phyloP scores from a whole-genome alignment of 2,329 filamentous ascomycete genomes.

The Trichothecium sympodiale region DNA sequence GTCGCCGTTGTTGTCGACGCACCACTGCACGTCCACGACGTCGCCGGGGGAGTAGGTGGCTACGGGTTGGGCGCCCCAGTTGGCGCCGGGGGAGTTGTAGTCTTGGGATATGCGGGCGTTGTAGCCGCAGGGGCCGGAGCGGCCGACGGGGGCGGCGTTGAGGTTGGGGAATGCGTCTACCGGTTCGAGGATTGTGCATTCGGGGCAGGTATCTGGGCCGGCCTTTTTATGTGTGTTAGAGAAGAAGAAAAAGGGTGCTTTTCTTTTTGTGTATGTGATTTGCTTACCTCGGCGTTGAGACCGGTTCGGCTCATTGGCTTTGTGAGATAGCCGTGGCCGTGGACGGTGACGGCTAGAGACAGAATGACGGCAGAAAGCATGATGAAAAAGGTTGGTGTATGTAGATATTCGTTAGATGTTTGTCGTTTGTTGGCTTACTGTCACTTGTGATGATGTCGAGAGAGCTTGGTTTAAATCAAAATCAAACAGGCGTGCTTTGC shows the following conservation, averaged over 20 bases:
- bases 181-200: constrained; percentile 43
- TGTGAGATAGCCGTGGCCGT: constrained; percentile 34
- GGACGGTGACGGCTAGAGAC: constrained; percentile 8
- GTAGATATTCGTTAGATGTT: no score
- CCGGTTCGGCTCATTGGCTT: constrained; percentile 31
- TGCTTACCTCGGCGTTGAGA: constrained; percentile 28
- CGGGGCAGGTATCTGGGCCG: constrained; percentile 38
- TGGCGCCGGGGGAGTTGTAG: constrained; percentile 33
- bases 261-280: no score
- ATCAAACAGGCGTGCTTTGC: no score
- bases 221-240: constrained; percentile 22
- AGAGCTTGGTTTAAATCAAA: no score
- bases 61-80: constrained; percentile 32
- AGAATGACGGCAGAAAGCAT: constrained; percentile 3
- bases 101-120: constrained; percentile 41
- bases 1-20: constrained; percentile 44
- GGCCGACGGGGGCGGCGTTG: constrained; percentile 29
- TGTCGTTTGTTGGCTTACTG: no score
- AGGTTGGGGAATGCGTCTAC: constrained; percentile 38
- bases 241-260: not conserved
- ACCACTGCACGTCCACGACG: constrained; percentile 40
- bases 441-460: no score
- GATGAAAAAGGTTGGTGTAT: not conserved
- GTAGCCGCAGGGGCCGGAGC: constrained; percentile 40
- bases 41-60: constrained; percentile 33